Evolutionary conservation across 2,329 filamentous ascomycete species (phyloP).

Genomic region (Fusarium sp.): DNA sequence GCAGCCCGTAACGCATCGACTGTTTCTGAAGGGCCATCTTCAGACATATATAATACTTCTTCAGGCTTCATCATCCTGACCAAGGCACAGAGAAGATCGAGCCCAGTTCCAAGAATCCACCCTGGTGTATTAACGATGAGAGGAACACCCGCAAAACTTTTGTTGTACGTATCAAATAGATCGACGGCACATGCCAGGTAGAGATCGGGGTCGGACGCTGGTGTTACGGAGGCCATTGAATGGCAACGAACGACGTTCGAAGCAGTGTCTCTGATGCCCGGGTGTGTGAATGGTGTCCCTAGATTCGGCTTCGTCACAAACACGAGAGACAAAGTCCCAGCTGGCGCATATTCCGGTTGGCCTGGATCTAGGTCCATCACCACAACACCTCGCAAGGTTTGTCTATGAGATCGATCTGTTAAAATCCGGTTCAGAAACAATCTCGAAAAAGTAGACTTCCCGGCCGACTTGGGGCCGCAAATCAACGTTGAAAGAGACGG

Average conservation of each 20-base stretch:
- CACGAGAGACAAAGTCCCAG: conserved; percentile 74
- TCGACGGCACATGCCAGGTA: conserved; percentile 72
- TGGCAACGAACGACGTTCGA: conserved; percentile 66
- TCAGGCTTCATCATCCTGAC: conserved; percentile 62
- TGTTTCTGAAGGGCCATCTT: conserved; percentile 66
- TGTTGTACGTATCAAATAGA: conserved; percentile 66
- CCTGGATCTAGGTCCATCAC: conserved; percentile 81
- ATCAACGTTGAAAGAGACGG: conserved; percentile 60
- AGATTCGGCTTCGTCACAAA: conserved; percentile 68
- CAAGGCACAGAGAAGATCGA: conserved; percentile 69
- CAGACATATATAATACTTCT: conserved; percentile 74
- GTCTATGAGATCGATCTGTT: conserved; percentile 47
- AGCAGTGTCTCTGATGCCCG: conserved; percentile 45
- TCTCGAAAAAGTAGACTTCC: conserved; percentile 78
- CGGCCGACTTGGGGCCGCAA: conserved; percentile 75
- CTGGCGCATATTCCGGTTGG: conserved; percentile 76
- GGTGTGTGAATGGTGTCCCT: conserved; percentile 72
- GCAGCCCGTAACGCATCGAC: conserved; percentile 60
- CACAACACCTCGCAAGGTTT: conserved; percentile 50
- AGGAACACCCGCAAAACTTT: conserved; percentile 55
- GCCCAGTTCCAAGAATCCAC: conserved; percentile 75
- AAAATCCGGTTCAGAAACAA: conserved; percentile 72
- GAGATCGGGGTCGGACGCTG: conserved; percentile 71
- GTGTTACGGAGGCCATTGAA: conserved; percentile 69
- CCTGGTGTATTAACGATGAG: conserved; percentile 78